Evolutionary conservation across 108 stramenopile species (phyloP), one percentile per base, ranked within the genome.

Genomic region (Ochromonas danica): DNA sequence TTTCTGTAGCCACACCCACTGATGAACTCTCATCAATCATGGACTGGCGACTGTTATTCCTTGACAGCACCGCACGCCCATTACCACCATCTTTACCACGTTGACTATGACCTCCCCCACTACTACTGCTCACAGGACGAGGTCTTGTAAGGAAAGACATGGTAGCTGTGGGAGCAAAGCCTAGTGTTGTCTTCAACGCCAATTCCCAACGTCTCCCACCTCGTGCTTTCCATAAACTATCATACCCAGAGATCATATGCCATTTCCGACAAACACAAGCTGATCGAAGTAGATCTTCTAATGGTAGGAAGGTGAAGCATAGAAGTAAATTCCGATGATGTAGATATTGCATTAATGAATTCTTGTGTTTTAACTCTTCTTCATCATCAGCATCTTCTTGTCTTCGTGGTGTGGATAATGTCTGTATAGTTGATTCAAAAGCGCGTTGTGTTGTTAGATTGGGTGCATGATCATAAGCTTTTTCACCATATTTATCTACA

Each of bases 261-360:
- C 72, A 75, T 75, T 75, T 75, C 17, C 10, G 3, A 30, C n/a
- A 45, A 60, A 75, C 72, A 75, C 72, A 75, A 31, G 72, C 3
- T 14, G 10, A 6, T 31, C 72, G 3, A 3, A 45, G 6, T 36
- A 75, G 10, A 60, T 75, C 72, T 27, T 27, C 10, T 22, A 42
- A 38, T 40, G 6, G 14, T 22, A 70, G 22, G 22, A 14, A 70
- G 14, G 67, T 14, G 22, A 40, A 70, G 6, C 6, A 6, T 51
- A 6, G 6, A 14, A 51, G 22, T 51, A 51, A 51, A 51, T 51
- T 22, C 22, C 22, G 14, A 75, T 27, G 10, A 17, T 70, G 14
- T 22, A 40, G 33, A 22, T 70, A 70, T 22, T 10, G 33, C 72
- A 75, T 75, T 38, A 75, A 41, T 51, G 22, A 51, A 6, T 6